These are phyloP conservation scores for Rhipidocladum racemiflorum DNA, from an alignment of 176 grass and related monocot genomes.

Conservation along the genomic window DNA sequence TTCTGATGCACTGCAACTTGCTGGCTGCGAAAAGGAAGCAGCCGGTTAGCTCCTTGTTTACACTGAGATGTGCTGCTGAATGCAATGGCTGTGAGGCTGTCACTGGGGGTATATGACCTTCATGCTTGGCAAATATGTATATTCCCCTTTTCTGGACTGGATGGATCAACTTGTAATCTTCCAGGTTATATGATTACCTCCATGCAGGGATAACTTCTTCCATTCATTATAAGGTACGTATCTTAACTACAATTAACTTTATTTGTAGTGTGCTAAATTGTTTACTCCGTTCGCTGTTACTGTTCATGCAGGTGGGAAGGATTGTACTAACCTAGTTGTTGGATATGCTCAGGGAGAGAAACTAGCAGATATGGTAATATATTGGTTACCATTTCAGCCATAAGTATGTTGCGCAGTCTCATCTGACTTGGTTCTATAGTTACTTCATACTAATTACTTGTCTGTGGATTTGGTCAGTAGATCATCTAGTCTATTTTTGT, in stretches of 20 bases:
- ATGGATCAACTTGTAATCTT: neutral
- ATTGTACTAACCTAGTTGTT: slow-evolving; percentile 1
- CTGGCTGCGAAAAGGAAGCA: neutral
- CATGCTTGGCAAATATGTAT: slow-evolving; percentile 8
- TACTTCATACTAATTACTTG: neutral
- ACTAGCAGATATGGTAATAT: neutral
- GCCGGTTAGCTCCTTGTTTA: neutral
- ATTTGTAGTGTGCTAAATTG: neutral
- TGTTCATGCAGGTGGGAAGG: slow-evolving; percentile 16
- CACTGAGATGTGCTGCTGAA: slow-evolving; percentile 1
- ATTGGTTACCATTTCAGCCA: neutral
- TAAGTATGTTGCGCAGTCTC: neutral
- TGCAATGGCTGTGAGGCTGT: neutral
- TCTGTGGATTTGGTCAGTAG: slow-evolving; percentile 1
- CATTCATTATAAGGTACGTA: slow-evolving; percentile 26
- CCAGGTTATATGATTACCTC: neutral
- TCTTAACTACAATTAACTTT: neutral
- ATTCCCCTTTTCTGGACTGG: neutral
- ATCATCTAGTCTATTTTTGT: neutral
- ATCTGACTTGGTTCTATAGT: neutral
- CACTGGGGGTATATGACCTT: neutral
- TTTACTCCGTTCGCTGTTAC: neutral
- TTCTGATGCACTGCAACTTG: neutral
- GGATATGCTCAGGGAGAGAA: slow-evolving; percentile 1
- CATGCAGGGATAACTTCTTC: neutral